Conservation (phyloP, 371 early-diverging fungal species). For the Lichtheimia ramosa region DNA sequence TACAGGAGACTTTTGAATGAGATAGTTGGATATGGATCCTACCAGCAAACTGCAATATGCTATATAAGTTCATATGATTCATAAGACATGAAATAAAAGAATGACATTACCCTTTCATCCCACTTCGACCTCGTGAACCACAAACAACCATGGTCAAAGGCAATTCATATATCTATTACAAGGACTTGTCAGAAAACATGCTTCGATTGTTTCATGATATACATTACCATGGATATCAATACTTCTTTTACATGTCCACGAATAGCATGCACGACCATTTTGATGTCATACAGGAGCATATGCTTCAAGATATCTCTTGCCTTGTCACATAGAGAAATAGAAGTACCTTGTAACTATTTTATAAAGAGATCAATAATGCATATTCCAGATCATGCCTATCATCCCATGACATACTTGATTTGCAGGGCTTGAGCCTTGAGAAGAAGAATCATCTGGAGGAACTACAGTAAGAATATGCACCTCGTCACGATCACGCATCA, state of each 20-base stretch:
- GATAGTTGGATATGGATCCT: conserved; percentile 57
- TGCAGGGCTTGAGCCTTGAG: not conserved
- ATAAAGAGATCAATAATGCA: not conserved
- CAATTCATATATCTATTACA: conserved; percentile 47
- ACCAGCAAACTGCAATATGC: conserved; percentile 35
- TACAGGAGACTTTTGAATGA: conserved; percentile 62
- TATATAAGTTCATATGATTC: not conserved
- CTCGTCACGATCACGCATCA: conserved; percentile 57
- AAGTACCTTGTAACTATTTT: conserved; percentile 25
- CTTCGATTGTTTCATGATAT: not conserved
- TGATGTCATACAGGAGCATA: conserved; percentile 52
- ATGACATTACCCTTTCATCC: conserved; percentile 50
- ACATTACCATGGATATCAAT: conserved; percentile 32
- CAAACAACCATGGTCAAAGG: conserved; percentile 57
- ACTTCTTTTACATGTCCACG: conserved; percentile 55
- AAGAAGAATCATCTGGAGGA: not conserved
- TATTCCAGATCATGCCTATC: not conserved
- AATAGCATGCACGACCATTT: conserved; percentile 43
- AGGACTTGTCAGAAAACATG: not conserved
- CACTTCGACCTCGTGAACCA: conserved; percentile 58
- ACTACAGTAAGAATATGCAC: conserved; percentile 49
- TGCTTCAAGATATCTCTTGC: conserved; percentile 28
- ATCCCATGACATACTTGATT: conserved; percentile 11
- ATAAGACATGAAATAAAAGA: not conserved
- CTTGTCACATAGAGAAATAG: conserved; percentile 29